A percentile compares a stretch with the other conserved stretches of the same genome.
Evolutionary conservation across 208 protist genomes (phyloP).

Genomic region (Balamuthia mandrillaris): DNA sequence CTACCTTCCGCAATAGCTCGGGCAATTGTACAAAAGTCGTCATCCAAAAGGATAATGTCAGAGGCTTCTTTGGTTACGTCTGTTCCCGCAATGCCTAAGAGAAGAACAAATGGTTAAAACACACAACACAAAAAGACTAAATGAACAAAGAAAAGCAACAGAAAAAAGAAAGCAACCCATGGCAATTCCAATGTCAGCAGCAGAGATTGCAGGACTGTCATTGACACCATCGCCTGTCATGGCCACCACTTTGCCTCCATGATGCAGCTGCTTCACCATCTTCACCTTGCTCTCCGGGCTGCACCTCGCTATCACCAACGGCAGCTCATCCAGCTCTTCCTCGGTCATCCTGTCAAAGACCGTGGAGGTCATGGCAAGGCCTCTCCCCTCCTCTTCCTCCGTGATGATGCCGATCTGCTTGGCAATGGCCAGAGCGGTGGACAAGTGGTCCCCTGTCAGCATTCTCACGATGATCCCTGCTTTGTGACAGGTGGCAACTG

Average conservation of each 20-base stretch:
- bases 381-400: neutral
- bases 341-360: slow-evolving; percentile 38
- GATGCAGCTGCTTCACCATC: slow-evolving; percentile 20
- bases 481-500: slow-evolving; percentile 65
- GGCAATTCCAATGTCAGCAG: slow-evolving; percentile 82
- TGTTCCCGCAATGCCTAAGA: slow-evolving; percentile 66
- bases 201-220: slow-evolving; percentile 79
- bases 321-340: slow-evolving; percentile 73
- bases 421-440: slow-evolving; percentile 81
- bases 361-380: slow-evolving; percentile 28
- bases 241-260: slow-evolving; percentile 69
- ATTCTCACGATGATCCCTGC: slow-evolving; percentile 20
- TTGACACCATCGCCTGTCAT: slow-evolving; percentile 91
- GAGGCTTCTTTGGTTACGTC: slow-evolving; percentile 72
- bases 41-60: slow-evolving; percentile 82
- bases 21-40: slow-evolving; percentile 87
- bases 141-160: too few species aligned
- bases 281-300: slow-evolving; percentile 60
- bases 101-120: too few species aligned
- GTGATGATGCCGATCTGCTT: slow-evolving; percentile 81
- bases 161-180: too few species aligned
- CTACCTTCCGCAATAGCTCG: slow-evolving; percentile 79
- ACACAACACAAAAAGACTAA: too few species aligned
- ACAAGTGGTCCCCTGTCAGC: slow-evolving; percentile 76
- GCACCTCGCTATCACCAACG: slow-evolving; percentile 74